Evolutionary conservation across 805 yeast species (phyloP).

Genomic region (Grigorovia yakushimaensis): DNA sequence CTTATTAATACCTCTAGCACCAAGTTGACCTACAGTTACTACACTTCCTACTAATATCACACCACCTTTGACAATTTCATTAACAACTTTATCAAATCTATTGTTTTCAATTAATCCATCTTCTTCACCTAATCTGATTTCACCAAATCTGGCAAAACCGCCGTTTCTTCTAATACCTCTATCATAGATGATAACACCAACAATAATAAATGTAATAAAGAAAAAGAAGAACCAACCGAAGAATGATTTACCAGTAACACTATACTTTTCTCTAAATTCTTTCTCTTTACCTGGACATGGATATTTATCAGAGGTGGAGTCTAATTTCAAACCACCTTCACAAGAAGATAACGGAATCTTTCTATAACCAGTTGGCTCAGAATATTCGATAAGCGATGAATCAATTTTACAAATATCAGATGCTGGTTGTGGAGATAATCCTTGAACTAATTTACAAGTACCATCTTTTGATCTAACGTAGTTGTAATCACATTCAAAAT

Average conservation of each 20-base stretch:
- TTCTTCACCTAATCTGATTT: slow-evolving; percentile 73
- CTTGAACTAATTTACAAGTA: slow-evolving; percentile 75
- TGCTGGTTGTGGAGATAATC: slow-evolving; percentile 58
- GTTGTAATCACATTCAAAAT: slow-evolving; percentile 91
- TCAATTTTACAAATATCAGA: slow-evolving; percentile 46
- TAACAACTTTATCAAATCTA: slow-evolving; percentile 47
- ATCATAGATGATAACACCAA: slow-evolving; percentile 68
- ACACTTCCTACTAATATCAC: slow-evolving; percentile 37
- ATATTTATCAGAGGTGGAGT: slow-evolving; percentile 42
- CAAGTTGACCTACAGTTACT: slow-evolving; percentile 15
- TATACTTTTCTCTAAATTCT: slow-evolving; percentile 46
- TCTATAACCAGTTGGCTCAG: slow-evolving; percentile 89
- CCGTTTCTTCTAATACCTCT: slow-evolving; percentile 74
- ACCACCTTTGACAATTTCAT: slow-evolving; percentile 49
- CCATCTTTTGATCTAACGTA: slow-evolving; percentile 63
- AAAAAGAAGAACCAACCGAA: slow-evolving; percentile 50
- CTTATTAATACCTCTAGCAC: slow-evolving; percentile 10
- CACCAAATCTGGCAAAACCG: slow-evolving; percentile 70
- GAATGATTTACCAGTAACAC: slow-evolving; percentile 46
- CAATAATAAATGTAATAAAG: slow-evolving; percentile 37
- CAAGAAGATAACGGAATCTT: slow-evolving; percentile 80
- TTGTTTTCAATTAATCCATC: slow-evolving; percentile 53
- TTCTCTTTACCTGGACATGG: slow-evolving; percentile 85
- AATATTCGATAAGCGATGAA: slow-evolving; percentile 54
- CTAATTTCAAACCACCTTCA: slow-evolving; percentile 66